Conservation (phyloP, 83 land plant species). For the Picea engelmannii region DNA sequence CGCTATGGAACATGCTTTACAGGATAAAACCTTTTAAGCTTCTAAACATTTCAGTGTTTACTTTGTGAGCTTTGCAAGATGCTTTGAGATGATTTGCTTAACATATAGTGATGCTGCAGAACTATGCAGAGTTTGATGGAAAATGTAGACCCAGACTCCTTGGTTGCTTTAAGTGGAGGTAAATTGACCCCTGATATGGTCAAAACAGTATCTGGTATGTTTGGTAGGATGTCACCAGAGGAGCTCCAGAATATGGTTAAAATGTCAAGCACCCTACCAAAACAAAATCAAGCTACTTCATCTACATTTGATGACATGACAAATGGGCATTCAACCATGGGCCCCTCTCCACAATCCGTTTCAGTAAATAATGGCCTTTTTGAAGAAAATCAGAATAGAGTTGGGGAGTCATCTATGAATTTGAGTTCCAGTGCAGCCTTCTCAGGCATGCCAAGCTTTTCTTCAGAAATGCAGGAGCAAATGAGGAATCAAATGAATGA, state of each 20-base stretch:
- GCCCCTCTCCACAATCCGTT: slow-evolving; percentile 11
- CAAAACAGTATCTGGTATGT: slow-evolving; percentile 73
- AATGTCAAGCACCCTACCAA: slow-evolving; percentile 45
- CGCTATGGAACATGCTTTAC: too few relatives aligned
- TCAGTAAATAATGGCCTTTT: background rate
- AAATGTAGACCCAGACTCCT: slow-evolving; percentile 56
- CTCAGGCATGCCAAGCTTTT: slow-evolving; percentile 46
- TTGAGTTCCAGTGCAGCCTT: slow-evolving; percentile 21
- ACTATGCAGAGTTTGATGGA: slow-evolving; percentile 73
- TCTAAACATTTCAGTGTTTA: too few relatives aligned
- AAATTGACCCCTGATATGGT: slow-evolving; percentile 80
- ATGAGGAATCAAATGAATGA: slow-evolving; percentile 88
- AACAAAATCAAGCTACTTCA: slow-evolving; percentile 14
- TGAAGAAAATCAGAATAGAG: slow-evolving; percentile 27
- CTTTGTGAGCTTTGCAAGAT: too few relatives aligned
- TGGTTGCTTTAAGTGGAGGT: slow-evolving; percentile 70
- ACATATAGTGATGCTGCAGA: too few relatives aligned
- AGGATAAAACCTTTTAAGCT: too few relatives aligned
- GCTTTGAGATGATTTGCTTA: too few relatives aligned
- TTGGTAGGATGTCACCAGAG: slow-evolving; percentile 78
- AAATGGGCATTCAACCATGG: slow-evolving; percentile 20
- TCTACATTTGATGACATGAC: slow-evolving; percentile 9
- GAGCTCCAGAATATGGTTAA: slow-evolving; percentile 86
- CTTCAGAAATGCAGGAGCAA: slow-evolving; percentile 71
- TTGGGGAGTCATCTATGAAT: slow-evolving; percentile 14